A percentile compares a stretch with the other conserved stretches of the same genome.
Conservation (phyloP, 2,329 filamentous ascomycete genomes). For the Corinectria fuckeliana region DNA sequence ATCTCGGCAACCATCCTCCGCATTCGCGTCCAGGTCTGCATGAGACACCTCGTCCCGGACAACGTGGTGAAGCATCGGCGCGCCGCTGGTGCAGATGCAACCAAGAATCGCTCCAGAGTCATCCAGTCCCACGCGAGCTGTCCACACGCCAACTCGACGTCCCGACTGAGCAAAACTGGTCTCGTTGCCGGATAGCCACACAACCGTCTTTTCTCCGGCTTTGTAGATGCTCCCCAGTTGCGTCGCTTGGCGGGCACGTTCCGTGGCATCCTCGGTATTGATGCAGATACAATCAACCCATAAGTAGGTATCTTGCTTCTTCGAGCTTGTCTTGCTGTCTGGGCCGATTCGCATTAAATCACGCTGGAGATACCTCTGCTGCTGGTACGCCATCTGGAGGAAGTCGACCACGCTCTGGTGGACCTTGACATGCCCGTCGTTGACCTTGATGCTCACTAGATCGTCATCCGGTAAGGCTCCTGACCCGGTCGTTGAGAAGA, state of each 20-base stretch:
- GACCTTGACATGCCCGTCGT: not conserved
- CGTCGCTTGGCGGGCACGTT: not conserved
- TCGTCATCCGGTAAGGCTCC: not conserved
- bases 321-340: not conserved
- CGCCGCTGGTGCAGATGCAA: not conserved
- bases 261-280: not conserved
- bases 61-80: not conserved
- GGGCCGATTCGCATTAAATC: not conserved
- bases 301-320: not conserved
- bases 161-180: not conserved
- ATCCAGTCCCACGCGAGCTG: not conserved
- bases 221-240: not conserved
- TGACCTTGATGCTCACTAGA: not conserved
- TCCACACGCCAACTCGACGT: not conserved
- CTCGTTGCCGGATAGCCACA: not conserved
- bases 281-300: constrained; percentile 1
- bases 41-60: not conserved
- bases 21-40: not conserved
- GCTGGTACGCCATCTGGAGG: not conserved
- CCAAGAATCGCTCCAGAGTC: not conserved
- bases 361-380: not conserved
- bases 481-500: not conserved
- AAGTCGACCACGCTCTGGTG: not conserved
- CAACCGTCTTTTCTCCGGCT: not conserved
- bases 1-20: not conserved